Evolutionary conservation across 768 basidiomycete species (phyloP).

Genomic region (Xerocomus brunneocitrinus): DNA sequence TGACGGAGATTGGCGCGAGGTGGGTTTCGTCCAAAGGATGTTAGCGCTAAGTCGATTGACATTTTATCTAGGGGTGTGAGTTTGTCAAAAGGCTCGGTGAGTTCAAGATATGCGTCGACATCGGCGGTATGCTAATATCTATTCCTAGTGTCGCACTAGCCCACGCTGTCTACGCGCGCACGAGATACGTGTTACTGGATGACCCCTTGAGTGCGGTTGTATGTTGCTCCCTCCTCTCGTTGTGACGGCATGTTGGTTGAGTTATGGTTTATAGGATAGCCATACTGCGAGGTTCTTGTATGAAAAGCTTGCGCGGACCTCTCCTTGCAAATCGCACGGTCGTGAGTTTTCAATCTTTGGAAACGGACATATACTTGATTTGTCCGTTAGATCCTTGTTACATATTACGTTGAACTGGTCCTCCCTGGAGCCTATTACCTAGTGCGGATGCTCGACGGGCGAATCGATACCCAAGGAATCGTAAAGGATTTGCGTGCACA

Average conservation of each 20-base stretch:
- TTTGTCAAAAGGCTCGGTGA: constrained; percentile 74
- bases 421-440: constrained; percentile 70
- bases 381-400: constrained; percentile 54
- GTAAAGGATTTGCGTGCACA: constrained; percentile 57
- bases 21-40: constrained; percentile 14
- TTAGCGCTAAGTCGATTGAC: background rate
- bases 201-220: constrained; percentile 82
- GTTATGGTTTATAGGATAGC: constrained; percentile 45
- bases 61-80: constrained; percentile 52
- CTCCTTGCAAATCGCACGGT: constrained; percentile 67
- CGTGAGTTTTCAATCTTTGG: constrained; percentile 29
- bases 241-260: background rate
- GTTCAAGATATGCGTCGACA: constrained; percentile 1
- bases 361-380: background rate
- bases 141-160: constrained; percentile 68
- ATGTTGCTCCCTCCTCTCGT: constrained; percentile 25
- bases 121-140: background rate
- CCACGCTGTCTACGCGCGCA: constrained; percentile 72
- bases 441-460: constrained; percentile 76
- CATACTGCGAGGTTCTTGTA: constrained; percentile 62
- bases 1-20: constrained; percentile 78
- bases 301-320: constrained; percentile 60
- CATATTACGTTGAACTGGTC: constrained; percentile 81
- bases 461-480: constrained; percentile 71
- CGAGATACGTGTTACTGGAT: constrained; percentile 69